Base-by-base conservation (phyloP, 768 basidiomycete species). In the Suillus discolor region DNA sequence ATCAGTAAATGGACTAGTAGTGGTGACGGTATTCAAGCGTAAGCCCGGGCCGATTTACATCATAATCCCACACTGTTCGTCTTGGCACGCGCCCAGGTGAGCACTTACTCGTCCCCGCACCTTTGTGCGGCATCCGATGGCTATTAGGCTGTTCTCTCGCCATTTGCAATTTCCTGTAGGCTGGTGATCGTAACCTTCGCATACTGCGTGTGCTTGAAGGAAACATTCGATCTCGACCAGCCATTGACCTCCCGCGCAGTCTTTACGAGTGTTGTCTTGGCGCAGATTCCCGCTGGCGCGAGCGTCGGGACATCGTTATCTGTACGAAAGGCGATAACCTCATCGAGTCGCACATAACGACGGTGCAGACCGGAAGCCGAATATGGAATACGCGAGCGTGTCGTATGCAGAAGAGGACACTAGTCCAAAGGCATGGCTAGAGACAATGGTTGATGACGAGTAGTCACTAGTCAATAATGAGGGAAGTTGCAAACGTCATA, bases 101-200 rank as follows among this genome's bases (percentile, higher is more conserved):
- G 49, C 49, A 13, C 49, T 23, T 51, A 25, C 23, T n/a, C 23
- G 23, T 25, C 13, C 13, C 23, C 49, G 23, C 49, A 15, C 31
- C 31, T 31, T 31, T 31, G 31, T 51, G 12, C 49, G 25, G 23
- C 13, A 51, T 51, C 49, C 49, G 6, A 51, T 25, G 23, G 13
- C 15, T 2, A 38, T 61, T 12, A 62, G 62, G 28, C 28, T 11
- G 47, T 28, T 20, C 34, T 45, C 62, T 62, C 5, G 12, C 53
- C 36, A 36, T 62, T 13, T 54, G 62, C 41, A 62, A 62, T 47
- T 47, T 62, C 38, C 9, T 38, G 6, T 0, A 31, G 31, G 31
- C 31, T 31, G 44, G 62, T 54, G 18, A 36, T 62, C 31, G 31
- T 62, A 36, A 62, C 31, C 23, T 54, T 49, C 34, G 28, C 36